Base-by-base conservation (phyloP, 208 protist species). In the Porcisia deanei region DNA sequence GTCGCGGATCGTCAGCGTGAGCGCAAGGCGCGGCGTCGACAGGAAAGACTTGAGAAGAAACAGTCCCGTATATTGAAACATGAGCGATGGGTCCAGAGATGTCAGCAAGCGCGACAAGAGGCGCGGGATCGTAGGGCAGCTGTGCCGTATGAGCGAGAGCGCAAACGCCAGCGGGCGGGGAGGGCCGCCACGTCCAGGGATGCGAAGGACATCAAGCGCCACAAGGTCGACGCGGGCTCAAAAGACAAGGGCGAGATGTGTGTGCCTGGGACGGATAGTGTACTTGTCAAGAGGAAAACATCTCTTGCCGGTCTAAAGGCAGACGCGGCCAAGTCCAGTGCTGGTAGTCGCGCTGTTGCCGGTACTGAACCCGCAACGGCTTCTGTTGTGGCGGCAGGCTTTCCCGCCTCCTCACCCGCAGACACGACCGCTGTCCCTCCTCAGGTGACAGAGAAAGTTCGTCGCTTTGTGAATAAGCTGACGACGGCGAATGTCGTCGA, bases 401-500 rank as follows among this genome's bases (percentile, higher is more conserved):
- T 30, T 59, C 4, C 70, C 22, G 16, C 54, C 39, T 39, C 70
- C 54, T 39, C 70, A 1, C 49, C 49, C 41, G 25, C 60, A 49
- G 71, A 85, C 7, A 37, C 25, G 9, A 65, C 75, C 5, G 30
- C 69, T 5, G 77, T 86, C 14, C 84, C 84, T 22, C 34, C 73
- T 14, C 63, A 59, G 37, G 74, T 96, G 3, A 69, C 77, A 37
- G 83, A 88, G 47, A 68, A 61, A 47, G 84, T 83, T 52, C 85
- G 88, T 14, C 87, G 90, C 34, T 81, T 86, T 14, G 77, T 92
- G 9, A 96, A 96, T 69, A 94, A 93, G 71, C 80, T 96, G 39
- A 94, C 92, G 34, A 80, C 93, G 73, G 60, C 76, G 3, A 96
- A 96, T 76, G 89, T 94, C n/a, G 86, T 87, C 0, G 84, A 84